Evolutionary conservation across 805 yeast species (phyloP), one percentile per base, ranked within the genome.

Genomic region (Teunomyces stri): DNA sequence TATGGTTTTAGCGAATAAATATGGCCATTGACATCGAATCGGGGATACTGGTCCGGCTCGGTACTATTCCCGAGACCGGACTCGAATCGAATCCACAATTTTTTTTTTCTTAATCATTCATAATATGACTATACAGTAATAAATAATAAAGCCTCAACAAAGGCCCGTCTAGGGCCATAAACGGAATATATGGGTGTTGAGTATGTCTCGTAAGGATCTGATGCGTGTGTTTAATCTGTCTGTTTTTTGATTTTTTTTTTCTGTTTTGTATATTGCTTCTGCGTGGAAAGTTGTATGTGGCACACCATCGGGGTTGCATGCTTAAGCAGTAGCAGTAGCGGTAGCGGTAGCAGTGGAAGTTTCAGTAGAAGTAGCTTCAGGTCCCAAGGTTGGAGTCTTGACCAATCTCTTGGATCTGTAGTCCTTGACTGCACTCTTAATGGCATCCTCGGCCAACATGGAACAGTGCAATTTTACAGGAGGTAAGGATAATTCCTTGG

Each of bases 401-500:
- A 53, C 49, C 56, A 64, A 52, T 69, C 96, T 82, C 84, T 94
- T 94, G 44, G 89, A 69, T 70, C 81, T 84, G 78, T 92, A 94
- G 69, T 94, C 98, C 73, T 89, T 90, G 58, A 94, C 90, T 11
- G 99, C 99, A 45, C 91, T 84, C 78, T 94, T 92, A 69, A 94
- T 94, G 44, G 99, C 99, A 62, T 94, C 99, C 70, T 94, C 99
- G 13, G 99, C 99, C 61, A 94, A 78, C 99, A 94, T 94, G 13
- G 97, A 89, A 69, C 99, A 94, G 67, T 94, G 99, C 59, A 94
- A 78, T 68, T 94, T 94, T 47, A 94, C 98, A 1, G 99, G 99
- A 16, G 99, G 99, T 59, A 94, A 78, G 49, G 92, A 83, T 60
- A 94, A 78, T 68, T 94, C 99, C 68, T 87, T 87, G 42, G 99